Evolutionary conservation across 2,329 filamentous ascomycete genomes (phyloP).

Genomic region (Ceratocystis cubensis): DNA sequence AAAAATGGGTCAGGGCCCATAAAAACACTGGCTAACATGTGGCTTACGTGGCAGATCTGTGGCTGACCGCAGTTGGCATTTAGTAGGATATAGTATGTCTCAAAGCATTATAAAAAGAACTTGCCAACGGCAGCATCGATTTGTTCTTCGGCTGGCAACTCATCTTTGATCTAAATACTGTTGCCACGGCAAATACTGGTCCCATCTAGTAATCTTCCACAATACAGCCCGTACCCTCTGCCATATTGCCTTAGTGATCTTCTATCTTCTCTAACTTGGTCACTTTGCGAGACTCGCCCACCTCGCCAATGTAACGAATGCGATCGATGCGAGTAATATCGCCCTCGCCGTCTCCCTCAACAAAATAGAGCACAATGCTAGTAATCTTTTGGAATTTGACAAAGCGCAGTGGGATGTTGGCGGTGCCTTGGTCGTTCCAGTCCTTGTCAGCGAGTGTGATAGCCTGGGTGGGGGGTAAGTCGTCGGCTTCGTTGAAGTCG

Average conservation of each 20-base stretch:
- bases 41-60: neutral
- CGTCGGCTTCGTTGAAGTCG: slow-evolving; percentile 89
- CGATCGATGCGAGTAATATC: slow-evolving; percentile 79
- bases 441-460: slow-evolving; percentile 62
- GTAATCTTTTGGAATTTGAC: slow-evolving; percentile 96
- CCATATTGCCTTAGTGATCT: slow-evolving; percentile 40
- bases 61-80: neutral
- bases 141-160: neutral
- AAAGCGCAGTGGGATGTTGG: slow-evolving; percentile 62
- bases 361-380: slow-evolving; percentile 76
- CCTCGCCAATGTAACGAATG: slow-evolving; percentile 70
- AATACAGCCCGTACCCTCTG: neutral
- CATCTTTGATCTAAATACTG: neutral
- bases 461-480: slow-evolving; percentile 65
- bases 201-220: neutral
- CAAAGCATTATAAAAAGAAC: neutral
- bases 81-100: neutral
- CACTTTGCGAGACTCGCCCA: slow-evolving; percentile 81
- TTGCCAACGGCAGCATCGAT: neutral
- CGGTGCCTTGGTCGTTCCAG: slow-evolving; percentile 71
- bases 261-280: slow-evolving; percentile 93
- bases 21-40: neutral
- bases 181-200: neutral
- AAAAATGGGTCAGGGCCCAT: neutral
- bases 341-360: slow-evolving; percentile 64